Base-by-base conservation (phyloP, 805 yeast genomes). In the Candida sphagnicola region DNA sequence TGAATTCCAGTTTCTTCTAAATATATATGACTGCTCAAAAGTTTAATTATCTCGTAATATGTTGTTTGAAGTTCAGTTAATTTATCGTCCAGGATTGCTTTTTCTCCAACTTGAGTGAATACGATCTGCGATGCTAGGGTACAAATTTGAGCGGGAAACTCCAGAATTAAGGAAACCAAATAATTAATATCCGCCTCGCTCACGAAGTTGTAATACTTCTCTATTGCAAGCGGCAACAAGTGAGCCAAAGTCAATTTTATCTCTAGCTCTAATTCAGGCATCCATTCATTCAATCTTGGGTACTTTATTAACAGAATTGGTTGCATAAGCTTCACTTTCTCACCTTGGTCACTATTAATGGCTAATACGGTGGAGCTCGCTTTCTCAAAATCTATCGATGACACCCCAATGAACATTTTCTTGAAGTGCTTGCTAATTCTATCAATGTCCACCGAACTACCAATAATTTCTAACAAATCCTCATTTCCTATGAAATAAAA, bases 401-500 rank as follows among this genome's bases (percentile, higher is more conserved):
- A 47, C 2, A 88, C 63, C 2, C 91, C 95, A 4, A 78, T 57
- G 54, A 85, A 89, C 81, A 89, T 74, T 50, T 85, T 85, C 34
- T 68, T 66, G 35, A 89, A 59, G 50, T 83, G 89, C 33, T 67
- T 72, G 13, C 80, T 78, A 3, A 82, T 65, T n/a, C 54, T 47
- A 2, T 33, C 30, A 2, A 77, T 48, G 45, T 80, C 74, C 4
- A 54, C 61, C 0, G 78, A 63, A 37, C 81, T 74, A 2, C 97
- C 96, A 25, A 91, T 74, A 28, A 91, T 74, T 44, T 87, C 95
- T 24, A 91, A 63, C 21, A 91, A 61, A 54, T 91, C 96, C 43
- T 89, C 96, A 54, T 91, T 91, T 4, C 97, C 96, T 18, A 91
- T 63, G 53, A 91, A 90, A 51, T 82, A 89, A 40, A 89, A 82